phyloP scores from a whole-genome alignment of 495 filamentous ascomycete genomes.

The Pseudoneurospora amorphoporcata region DNA sequence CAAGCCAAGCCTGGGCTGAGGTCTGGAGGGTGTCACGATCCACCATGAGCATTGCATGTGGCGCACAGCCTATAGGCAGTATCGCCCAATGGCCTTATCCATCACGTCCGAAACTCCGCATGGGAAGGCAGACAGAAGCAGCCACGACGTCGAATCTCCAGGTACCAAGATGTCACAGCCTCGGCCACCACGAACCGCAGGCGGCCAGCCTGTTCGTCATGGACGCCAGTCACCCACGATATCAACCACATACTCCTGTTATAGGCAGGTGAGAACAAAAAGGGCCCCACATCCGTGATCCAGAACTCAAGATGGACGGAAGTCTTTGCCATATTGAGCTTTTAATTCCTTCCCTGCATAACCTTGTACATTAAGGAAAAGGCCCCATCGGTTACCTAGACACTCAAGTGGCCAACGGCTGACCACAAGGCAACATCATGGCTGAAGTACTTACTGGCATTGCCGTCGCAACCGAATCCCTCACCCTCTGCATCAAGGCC shows the following conservation, averaged over 20 bases:
- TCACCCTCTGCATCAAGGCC: not conserved
- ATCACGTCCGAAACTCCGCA: not conserved
- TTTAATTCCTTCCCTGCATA: not conserved
- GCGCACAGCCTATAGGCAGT: not conserved
- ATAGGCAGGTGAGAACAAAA: not conserved
- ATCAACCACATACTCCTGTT: not conserved
- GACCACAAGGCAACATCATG: not conserved
- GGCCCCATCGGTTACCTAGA: not conserved
- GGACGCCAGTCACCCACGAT: not conserved
- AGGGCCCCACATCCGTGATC: not conserved
- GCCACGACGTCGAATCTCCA: not conserved
- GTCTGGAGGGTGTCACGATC: not conserved
- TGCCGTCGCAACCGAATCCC: not conserved
- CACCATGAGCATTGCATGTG: not conserved
- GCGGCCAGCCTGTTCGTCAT: not conserved
- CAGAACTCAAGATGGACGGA: not conserved
- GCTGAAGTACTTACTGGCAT: not conserved
- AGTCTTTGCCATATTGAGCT: not conserved
- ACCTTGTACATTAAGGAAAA: not conserved
- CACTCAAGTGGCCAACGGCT: not conserved
- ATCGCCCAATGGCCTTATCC: not conserved
- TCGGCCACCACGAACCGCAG: not conserved
- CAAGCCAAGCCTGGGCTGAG: not conserved
- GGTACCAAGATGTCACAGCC: not conserved
- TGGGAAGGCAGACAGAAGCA: not conserved